These are phyloP conservation scores for Aspergillus fructus DNA, from an alignment of 2,329 filamentous ascomycete genomes.

Conservation along the genomic window DNA sequence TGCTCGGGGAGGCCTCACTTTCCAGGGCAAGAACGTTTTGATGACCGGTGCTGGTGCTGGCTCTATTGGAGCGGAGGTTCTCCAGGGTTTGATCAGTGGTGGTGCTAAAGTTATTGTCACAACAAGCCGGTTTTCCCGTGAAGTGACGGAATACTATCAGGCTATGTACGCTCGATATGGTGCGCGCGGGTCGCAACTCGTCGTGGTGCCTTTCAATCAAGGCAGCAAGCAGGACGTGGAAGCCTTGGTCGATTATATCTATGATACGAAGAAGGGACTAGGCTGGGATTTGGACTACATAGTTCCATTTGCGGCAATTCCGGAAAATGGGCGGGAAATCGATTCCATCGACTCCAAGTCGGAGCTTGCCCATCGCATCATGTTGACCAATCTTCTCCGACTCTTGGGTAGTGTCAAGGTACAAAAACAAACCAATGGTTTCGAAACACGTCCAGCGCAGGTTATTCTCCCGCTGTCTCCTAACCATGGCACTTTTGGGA, in stretches of 20 bases:
- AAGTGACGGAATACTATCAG: constrained; percentile 99
- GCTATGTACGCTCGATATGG: constrained; percentile 96
- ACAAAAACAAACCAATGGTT: constrained; percentile 82
- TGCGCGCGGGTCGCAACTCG: constrained; percentile 89
- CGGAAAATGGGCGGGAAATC: constrained; percentile 96
- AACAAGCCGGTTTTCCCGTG: constrained; percentile 91
- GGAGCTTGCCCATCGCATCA: constrained; percentile 96
- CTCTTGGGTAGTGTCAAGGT: constrained; percentile 87
- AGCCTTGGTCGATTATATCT: constrained; percentile 91
- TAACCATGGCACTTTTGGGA: constrained; percentile 98
- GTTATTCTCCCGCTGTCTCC: constrained; percentile 94
- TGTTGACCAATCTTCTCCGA: constrained; percentile 94
- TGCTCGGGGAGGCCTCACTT: constrained; percentile 82
- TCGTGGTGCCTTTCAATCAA: constrained; percentile 98
- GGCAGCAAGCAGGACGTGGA: constrained; percentile 98
- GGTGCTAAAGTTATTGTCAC: constrained; percentile 96
- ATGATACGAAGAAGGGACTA: constrained; percentile 91
- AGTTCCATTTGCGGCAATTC: constrained; percentile 94
- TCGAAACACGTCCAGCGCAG: constrained; percentile 93
- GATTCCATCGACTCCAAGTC: constrained; percentile 96
- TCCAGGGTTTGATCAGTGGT: constrained; percentile 93
- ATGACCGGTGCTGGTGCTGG: constrained; percentile 99
- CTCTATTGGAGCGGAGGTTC: constrained; percentile 94
- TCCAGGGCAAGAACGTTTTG: constrained; percentile 90
- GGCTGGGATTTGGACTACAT: constrained; percentile 98